Percentiles rank a stretch among this genome's conserved stretches.
phyloP scores from a whole-genome alignment of 225 moss, liverwort and hornwort genomes.

The Ulota crispa region DNA sequence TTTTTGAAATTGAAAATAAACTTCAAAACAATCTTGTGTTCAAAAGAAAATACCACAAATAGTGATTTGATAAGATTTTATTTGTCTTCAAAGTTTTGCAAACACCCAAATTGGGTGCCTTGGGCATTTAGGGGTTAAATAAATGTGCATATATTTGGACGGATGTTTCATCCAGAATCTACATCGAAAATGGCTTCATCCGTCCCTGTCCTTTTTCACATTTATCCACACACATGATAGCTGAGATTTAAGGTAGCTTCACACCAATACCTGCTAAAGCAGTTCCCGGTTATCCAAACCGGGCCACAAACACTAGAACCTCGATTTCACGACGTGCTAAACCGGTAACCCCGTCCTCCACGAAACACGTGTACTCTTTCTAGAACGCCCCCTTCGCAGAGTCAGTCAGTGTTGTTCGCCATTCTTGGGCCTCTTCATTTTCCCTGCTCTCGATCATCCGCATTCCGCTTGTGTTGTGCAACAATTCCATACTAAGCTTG shows the following conservation, averaged over 20 bases:
- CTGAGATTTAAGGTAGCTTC: not conserved
- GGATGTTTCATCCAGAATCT: too few relatives aligned
- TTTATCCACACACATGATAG: not conserved
- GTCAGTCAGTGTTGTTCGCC: not conserved
- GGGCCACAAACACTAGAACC: not conserved
- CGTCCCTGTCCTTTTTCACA: not conserved
- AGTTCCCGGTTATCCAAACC: not conserved
- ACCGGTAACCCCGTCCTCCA: not conserved
- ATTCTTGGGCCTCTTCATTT: not conserved
- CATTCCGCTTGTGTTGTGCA: not conserved
- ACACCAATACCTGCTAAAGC: not conserved
- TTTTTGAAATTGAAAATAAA: too few relatives aligned
- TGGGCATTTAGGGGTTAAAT: too few relatives aligned
- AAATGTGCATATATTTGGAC: too few relatives aligned
- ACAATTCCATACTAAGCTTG: not conserved
- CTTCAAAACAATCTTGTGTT: too few relatives aligned
- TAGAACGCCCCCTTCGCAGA: not conserved
- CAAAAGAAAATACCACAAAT: too few relatives aligned
- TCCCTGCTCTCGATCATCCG: not conserved
- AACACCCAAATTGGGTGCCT: too few relatives aligned
- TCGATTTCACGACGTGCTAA: not conserved
- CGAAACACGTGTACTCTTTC: conserved; percentile 10
- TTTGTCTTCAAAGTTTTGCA: too few relatives aligned
- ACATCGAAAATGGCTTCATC: too few relatives aligned
- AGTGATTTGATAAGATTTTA: too few relatives aligned